Base-by-base conservation (phyloP, 2,329 filamentous ascomycete species). In the Arthrobotrys entomopaga region DNA sequence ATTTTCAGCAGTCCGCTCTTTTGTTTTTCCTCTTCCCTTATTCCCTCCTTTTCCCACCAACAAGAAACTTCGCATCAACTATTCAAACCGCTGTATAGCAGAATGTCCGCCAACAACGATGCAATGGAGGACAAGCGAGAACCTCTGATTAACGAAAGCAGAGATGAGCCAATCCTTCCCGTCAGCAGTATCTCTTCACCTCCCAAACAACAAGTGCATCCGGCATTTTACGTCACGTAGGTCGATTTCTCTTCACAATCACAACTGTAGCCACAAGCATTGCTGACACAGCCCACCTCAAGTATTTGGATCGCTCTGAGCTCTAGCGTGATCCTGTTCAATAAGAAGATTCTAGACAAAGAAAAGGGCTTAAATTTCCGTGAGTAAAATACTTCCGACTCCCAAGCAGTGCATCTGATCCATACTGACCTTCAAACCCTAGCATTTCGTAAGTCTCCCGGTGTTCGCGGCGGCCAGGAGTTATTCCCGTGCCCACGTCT, bases 291-390 rank as follows among this genome's bases (percentile, higher is more conserved):
- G 20, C 15, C 56, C 50, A 29, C 60, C 42, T 20, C 8, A 43
- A 97, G 93, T 79, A 86, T 89, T 78, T 99, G 95, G 95, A 98
- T 99, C 81, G 85, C 89, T 72, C 86, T 97, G 82, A 96, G 92
- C 80, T 97, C 93, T 49, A 92, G 90, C 79, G 93, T 98, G 81
- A 99, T 99, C 82, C 86, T 99, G 76, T 98, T 97, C 90, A 98
- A 99, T 89, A 99, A 99, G 88, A 97, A 92, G 88, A 92, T 99
- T 80, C 87, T 98, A 76, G 89, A 94, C 80, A 93, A 90, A 43
- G 86, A 90, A 76, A 87, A 73, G 61, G 69, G 69, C 46, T 61
- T 73, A 6, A 63, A 91, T 77, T 97, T 97, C 85, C 87, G 90
- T 92, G 86, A 85, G 89, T 82, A 77, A 40, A 76, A 20, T 19